Evolutionary conservation across 139 green algal genomes (phyloP).

Genomic region (Ettlia oleoabundans): DNA sequence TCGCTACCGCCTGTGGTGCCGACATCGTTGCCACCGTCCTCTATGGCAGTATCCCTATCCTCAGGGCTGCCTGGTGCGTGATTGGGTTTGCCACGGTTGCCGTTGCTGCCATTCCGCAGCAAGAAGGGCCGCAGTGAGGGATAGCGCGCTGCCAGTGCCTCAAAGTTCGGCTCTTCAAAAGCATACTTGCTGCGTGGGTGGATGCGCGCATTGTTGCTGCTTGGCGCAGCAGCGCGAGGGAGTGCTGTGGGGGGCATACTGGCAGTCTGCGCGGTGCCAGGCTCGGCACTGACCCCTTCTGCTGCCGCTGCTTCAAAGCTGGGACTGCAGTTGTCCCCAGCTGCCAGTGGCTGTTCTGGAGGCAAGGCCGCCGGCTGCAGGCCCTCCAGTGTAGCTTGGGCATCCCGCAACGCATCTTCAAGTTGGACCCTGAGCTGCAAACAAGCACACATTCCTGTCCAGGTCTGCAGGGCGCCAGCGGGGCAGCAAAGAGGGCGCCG

Average conservation of each 20-base stretch:
- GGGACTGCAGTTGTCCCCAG: neutral
- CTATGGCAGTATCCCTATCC: no score
- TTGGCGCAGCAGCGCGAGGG: neutral
- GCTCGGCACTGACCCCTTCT: no score
- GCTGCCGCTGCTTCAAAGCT: neutral
- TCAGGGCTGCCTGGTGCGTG: no score
- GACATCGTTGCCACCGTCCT: no score
- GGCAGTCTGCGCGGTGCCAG: no score
- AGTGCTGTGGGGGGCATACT: neutral
- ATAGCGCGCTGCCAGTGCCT: slow-evolving; percentile 60
- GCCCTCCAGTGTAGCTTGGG: slow-evolving; percentile 18
- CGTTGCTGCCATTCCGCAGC: neutral
- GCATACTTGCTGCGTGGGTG: slow-evolving; percentile 77
- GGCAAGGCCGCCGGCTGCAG: slow-evolving; percentile 20
- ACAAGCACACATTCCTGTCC: no score
- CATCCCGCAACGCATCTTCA: slow-evolving; percentile 23
- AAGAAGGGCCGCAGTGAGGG: slow-evolving; percentile 62
- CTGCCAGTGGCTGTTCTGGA: neutral
- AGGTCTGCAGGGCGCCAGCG: no score
- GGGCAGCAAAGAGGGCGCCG: no score
- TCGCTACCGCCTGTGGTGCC: no score
- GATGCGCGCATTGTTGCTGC: slow-evolving; percentile 54
- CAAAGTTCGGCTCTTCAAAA: slow-evolving; percentile 81
- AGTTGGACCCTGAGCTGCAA: slow-evolving; percentile 36
- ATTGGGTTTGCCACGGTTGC: no score